phyloP scores from a whole-genome alignment of 2,329 filamentous ascomycete species.

The Clarireedia homoeocarpa region DNA sequence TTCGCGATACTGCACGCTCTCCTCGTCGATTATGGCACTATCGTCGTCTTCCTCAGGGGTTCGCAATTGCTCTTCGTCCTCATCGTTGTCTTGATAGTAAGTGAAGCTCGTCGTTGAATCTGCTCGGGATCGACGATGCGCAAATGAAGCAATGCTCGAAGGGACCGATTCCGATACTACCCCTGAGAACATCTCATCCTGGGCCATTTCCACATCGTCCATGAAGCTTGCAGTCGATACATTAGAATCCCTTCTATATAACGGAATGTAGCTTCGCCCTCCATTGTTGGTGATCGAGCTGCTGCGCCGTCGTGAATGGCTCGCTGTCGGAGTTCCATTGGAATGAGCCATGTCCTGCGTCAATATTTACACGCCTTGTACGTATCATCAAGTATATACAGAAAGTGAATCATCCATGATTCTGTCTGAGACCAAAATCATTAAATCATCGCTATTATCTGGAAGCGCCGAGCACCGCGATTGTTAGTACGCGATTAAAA shows the following conservation, averaged over 20 bases:
- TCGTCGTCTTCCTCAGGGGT: slow-evolving; percentile 32
- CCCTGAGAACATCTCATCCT: slow-evolving; percentile 90
- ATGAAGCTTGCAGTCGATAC: slow-evolving; percentile 74
- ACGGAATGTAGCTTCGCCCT: slow-evolving; percentile 12
- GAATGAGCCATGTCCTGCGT: slow-evolving; percentile 21
- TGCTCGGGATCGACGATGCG: slow-evolving; percentile 70
- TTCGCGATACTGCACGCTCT: slow-evolving; percentile 28
- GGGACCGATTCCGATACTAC: slow-evolving; percentile 95
- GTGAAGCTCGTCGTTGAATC: slow-evolving; percentile 86
- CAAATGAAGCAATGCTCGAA: slow-evolving; percentile 85
- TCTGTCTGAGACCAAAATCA: neutral
- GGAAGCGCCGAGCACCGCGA: neutral
- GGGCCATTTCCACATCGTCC: slow-evolving; percentile 97
- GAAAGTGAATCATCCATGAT: neutral
- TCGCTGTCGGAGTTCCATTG: slow-evolving; percentile 21
- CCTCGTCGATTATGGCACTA: slow-evolving; percentile 33
- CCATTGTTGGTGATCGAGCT: slow-evolving; percentile 27
- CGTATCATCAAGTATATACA: slow-evolving; percentile 1
- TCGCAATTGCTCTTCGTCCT: slow-evolving; percentile 38
- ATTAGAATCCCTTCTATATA: slow-evolving; percentile 63
- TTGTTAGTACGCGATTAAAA: neutral
- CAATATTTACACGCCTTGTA: slow-evolving; percentile 5
- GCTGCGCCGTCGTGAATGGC: slow-evolving; percentile 21
- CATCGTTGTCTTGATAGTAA: slow-evolving; percentile 69
- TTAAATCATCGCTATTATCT: neutral